Evolutionary conservation across 352 stramenopile species (phyloP).

Genomic region (Phytophthora pisi): DNA sequence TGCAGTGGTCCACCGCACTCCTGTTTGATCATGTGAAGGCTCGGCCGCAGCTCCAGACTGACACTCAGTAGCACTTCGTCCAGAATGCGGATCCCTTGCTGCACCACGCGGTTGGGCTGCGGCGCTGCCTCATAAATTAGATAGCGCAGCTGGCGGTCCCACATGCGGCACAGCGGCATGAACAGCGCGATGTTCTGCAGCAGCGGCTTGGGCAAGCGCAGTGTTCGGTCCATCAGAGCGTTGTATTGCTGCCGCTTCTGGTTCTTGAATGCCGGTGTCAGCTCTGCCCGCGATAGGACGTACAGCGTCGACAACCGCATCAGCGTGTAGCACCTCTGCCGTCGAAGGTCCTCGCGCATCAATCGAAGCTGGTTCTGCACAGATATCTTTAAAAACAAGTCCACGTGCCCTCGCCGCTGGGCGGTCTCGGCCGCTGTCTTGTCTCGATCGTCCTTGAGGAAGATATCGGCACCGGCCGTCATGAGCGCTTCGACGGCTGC

Average conservation of each 20-base stretch:
- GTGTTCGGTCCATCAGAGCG: conserved; percentile 66
- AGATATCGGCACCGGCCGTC: conserved; percentile 85
- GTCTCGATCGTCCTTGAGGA: conserved; percentile 87
- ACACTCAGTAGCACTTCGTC: conserved; percentile 85
- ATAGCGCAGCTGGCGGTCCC: conserved; percentile 83
- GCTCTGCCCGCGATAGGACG: conserved; percentile 54
- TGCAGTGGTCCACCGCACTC: conserved; percentile 45
- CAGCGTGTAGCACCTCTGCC: conserved; percentile 68
- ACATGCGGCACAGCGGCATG: conserved; percentile 75
- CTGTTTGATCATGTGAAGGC: conserved; percentile 56
- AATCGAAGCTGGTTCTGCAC: conserved; percentile 84
- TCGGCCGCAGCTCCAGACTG: conserved; percentile 65
- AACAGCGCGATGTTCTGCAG: conserved; percentile 82
- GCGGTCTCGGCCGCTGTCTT: conserved; percentile 87
- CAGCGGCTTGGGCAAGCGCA: conserved; percentile 78
- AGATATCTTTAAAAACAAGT: conserved; percentile 87
- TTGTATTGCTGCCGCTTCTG: conserved; percentile 51
- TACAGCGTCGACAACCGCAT: conserved; percentile 82
- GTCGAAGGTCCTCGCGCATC: conserved; percentile 78
- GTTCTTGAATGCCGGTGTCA: conserved; percentile 49
- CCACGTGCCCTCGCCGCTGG: conserved; percentile 78
- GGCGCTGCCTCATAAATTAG: conserved; percentile 73
- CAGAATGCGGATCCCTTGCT: conserved; percentile 79
- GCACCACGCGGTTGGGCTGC: conserved; percentile 80
- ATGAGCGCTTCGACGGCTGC: conserved; percentile 79